These are phyloP conservation scores for Dothideomycetes sp. DNA, from an alignment of 2,329 filamentous ascomycete species.

Conservation along the genomic window DNA sequence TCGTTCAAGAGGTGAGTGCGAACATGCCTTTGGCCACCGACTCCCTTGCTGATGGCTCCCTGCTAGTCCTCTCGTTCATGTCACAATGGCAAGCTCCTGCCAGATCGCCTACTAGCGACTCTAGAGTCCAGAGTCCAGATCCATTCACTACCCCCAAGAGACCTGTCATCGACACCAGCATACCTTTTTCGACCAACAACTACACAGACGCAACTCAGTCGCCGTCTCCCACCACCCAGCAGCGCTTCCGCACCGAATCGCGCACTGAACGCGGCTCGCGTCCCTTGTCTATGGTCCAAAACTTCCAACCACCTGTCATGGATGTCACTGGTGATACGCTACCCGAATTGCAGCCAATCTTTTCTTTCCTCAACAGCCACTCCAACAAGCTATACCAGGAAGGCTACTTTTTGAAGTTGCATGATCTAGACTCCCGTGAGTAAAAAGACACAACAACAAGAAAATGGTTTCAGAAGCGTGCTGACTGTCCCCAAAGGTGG, in stretches of 20 bases:
- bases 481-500: conserved; percentile 54
- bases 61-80: conserved; percentile 80
- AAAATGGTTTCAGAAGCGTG: no score
- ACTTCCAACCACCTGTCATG: conserved; percentile 78
- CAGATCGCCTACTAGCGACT: conserved; percentile 28
- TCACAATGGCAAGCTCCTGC: conserved; percentile 57
- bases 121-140: conserved; percentile 1
- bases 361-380: conserved; percentile 88
- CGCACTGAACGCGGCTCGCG: conserved; percentile 41
- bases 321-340: conserved; percentile 76
- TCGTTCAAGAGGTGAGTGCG: conserved; percentile 27
- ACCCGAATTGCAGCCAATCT: conserved; percentile 88
- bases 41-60: conserved; percentile 16
- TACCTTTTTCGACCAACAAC: conserved; percentile 7
- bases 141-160: conserved; percentile 14
- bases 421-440: conserved; percentile 87
- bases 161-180: conserved; percentile 14
- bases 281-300: conserved; percentile 76
- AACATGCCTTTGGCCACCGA: conserved; percentile 2
- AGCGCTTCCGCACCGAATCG: conserved; percentile 29
- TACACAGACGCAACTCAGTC: conserved; percentile 6
- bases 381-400: conserved; percentile 96
- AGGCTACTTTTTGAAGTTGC: conserved; percentile 93
- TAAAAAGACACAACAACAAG: conserved; percentile 21
- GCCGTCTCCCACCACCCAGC: conserved; percentile 27